Evolutionary conservation across 2,329 filamentous ascomycete genomes (phyloP).

Genomic region (Pseudocercospora macadamiae): DNA sequence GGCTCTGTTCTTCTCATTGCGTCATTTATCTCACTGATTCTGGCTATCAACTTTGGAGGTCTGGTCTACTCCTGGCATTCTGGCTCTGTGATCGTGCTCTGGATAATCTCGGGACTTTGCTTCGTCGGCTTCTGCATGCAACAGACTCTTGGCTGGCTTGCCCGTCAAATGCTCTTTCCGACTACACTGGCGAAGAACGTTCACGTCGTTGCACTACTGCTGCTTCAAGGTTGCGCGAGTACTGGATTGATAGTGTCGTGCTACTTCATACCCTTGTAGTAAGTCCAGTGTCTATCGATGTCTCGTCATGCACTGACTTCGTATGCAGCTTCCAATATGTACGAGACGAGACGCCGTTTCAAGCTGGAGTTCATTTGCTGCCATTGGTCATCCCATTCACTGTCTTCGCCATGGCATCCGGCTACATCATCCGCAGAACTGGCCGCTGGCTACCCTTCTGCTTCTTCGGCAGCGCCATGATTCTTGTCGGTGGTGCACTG

Average conservation of each 20-base stretch:
- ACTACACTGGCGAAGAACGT: constrained; percentile 50
- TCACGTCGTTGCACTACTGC: constrained; percentile 50
- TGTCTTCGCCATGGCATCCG: constrained; percentile 9
- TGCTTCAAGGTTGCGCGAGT: constrained; percentile 39
- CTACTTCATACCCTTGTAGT: constrained; percentile 56
- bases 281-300: neutral
- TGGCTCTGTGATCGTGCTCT: constrained; percentile 50
- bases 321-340: constrained; percentile 55
- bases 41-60: constrained; percentile 58
- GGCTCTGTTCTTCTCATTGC: constrained; percentile 51
- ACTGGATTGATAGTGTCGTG: constrained; percentile 35
- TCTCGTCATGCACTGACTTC: neutral
- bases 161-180: constrained; percentile 40
- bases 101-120: constrained; percentile 51
- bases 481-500: constrained; percentile 17
- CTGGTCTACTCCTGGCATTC: constrained; percentile 53
- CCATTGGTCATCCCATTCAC: constrained; percentile 9
- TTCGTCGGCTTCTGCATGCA: constrained; percentile 51
- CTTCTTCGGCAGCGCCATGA: constrained; percentile 16
- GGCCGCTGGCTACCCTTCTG: constrained; percentile 11
- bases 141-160: constrained; percentile 39
- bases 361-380: constrained; percentile 42
- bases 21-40: constrained; percentile 46
- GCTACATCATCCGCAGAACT: neutral
- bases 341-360: constrained; percentile 46